Base-by-base conservation (phyloP, 176 grass and related monocot genomes). In the Bromus sterilis region DNA sequence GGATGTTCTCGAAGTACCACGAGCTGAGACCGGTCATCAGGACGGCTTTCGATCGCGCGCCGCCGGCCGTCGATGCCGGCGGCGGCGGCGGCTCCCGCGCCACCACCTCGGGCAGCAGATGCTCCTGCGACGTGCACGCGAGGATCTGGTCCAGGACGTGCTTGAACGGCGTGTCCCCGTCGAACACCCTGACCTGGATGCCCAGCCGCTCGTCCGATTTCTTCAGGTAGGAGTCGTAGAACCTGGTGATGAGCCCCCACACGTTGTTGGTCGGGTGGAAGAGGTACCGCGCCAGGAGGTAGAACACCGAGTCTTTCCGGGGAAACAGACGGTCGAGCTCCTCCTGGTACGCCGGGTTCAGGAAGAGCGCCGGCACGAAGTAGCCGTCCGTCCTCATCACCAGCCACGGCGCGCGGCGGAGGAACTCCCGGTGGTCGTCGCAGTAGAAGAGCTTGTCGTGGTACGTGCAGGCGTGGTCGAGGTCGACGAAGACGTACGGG, bases 401-500 rank as follows among this genome's bases (percentile, higher is more conserved):
- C 84, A 93, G 49, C 91, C 91, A 93, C 13, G 71, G 70, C 31
- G 86, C 71, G 0, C 83, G 88, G 31, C 41, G 85, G 56, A 95
- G 87, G 71, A 92, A 79, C 59, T 2, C 68, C 43, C 70, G 81
- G 20, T 88, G 29, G 64, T 85, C 83, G 24, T 91, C 83, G 48
- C 93, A 96, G 46, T 84, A 96, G 79, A 93, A 86, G 56, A 80
- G 88, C 63, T 86, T 90, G 58, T 90, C 87, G 34, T 86, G 80
- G 34, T 42, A 65, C 4, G 72, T 74, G 43, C 74, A 72, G 4
- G 24, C 32, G 5, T 86, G 80, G 14, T 82, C 78, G 18, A 92
- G 81, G 56, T 92, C 73, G 31, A 92, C 57, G 81, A 80, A 95
- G 9, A 88, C 81, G 31, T 83, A 92, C 0, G 71, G 51, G 25